A percentile compares a stretch with the other conserved stretches of the same genome.
Evolutionary conservation across 202 grass and related monocot genomes (phyloP).

Genomic region (Elaeis oleifera): DNA sequence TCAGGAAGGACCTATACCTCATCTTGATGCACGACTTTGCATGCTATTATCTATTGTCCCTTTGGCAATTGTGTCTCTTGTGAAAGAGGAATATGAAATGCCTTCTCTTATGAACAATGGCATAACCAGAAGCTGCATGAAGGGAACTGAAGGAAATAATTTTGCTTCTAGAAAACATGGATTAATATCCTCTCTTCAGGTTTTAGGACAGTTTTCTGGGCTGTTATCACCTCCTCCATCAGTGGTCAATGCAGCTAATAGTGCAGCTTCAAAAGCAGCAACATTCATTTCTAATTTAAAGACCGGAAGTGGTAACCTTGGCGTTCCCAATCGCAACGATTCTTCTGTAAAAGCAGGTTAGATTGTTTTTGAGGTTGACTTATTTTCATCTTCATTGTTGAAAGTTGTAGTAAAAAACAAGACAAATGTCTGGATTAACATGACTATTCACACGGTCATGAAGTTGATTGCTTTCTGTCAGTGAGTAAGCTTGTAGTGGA

Average conservation of each 20-base stretch:
- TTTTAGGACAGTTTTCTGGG: slow-evolving; percentile 70
- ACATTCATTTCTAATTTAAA: slow-evolving; percentile 57
- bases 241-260: slow-evolving; percentile 66
- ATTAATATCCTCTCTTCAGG: slow-evolving; percentile 78
- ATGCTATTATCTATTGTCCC: slow-evolving; percentile 82
- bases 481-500: too few species aligned
- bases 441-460: too few species aligned
- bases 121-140: neutral
- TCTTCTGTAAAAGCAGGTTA: slow-evolving; percentile 69
- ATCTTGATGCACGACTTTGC: slow-evolving; percentile 79
- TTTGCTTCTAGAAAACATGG: slow-evolving; percentile 54
- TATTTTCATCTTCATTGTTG: too few species aligned
- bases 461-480: too few species aligned
- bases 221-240: slow-evolving; percentile 78
- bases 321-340: slow-evolving; percentile 47
- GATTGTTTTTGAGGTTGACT: neutral
- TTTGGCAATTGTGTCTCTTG: slow-evolving; percentile 52
- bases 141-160: slow-evolving; percentile 39
- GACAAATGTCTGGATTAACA: too few species aligned
- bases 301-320: slow-evolving; percentile 37
- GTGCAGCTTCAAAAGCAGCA: slow-evolving; percentile 78
- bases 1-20: slow-evolving; percentile 76
- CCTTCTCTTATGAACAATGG: neutral
- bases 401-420: too few species aligned
- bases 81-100: slow-evolving; percentile 70